Base-by-base conservation (phyloP, 2,329 filamentous ascomycete species). In the Pseudogymnoascus sp. region DNA sequence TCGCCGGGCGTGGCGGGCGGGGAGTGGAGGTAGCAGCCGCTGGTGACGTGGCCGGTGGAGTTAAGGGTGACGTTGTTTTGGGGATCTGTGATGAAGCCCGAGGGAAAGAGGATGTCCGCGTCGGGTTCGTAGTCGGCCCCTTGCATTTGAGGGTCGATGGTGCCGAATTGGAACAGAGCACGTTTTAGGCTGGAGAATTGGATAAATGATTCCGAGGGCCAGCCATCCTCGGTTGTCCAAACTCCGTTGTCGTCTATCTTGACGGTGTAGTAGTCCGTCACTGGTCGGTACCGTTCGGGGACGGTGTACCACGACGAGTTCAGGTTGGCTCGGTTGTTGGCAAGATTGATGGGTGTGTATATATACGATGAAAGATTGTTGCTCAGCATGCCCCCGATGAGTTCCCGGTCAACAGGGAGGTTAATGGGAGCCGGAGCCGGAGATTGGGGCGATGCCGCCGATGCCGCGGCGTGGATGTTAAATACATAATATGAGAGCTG, bases 121-220 rank as follows among this genome's bases (percentile, higher is more conserved):
- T 86, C 82, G n/a, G 66, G 72, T 2, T 67, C 69, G n/a, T 79
- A 74, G 64, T 85, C 75, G 66, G 86, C 86, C 2, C 65, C 69
- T 8, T 67, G 63, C 74, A 86, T 79, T 60, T 85, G 80, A 2
- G 80, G 71, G 67, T 84, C 83, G 4, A 86, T 68, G 0, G 68
- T 72, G 1, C 83, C 83, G 67, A 81, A 83, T 35, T 77, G 76
- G 7, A 81, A 68, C 2, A 87, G 66, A 2, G 86, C 65, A 30
- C 84, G 75, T 63, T 77, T 77, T n/a, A 75, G 74, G 52, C 76
- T 72, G 1, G 74, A 73, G 45, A 85, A 75, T 64, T 83, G 80
- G 33, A 85, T 70, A 64, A 77, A 83, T 18, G 77, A 75, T 64
- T 82, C 79, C n/a, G 77, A 79, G 0, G 84, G 84, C 84, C 84